Evolutionary conservation across 2,329 filamentous ascomycete genomes (phyloP).

Genomic region (Sporothrix dimorphospora): DNA sequence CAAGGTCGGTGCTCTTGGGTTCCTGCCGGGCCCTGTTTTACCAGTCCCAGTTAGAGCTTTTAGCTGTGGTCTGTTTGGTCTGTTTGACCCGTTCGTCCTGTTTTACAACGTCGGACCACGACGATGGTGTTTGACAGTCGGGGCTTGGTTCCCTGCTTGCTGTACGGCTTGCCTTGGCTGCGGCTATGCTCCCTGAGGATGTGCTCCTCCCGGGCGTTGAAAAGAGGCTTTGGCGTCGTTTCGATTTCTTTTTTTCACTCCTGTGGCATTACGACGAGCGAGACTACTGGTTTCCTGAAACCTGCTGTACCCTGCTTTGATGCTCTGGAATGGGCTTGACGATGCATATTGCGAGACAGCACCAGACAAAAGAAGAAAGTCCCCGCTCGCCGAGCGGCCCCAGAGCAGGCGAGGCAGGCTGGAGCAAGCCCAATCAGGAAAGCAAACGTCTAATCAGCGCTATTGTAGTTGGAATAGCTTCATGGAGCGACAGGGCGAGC

Average conservation of each 20-base stretch:
- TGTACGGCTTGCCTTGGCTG: too few species aligned
- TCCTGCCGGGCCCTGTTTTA: background rate
- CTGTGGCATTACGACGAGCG: slow-evolving; percentile 1
- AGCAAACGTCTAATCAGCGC: background rate
- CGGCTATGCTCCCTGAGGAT: too few species aligned
- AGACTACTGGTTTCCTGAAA: background rate
- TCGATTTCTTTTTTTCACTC: background rate
- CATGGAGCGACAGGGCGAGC: background rate
- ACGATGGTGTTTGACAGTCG: too few species aligned
- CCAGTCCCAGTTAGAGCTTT: background rate
- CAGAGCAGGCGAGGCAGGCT: background rate
- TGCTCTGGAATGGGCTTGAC: background rate
- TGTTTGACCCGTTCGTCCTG: background rate
- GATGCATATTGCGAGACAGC: background rate
- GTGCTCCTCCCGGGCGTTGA: too few species aligned
- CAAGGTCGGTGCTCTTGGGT: background rate
- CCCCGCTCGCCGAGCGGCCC: background rate
- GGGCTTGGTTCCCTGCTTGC: too few species aligned
- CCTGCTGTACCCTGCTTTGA: background rate
- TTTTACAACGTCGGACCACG: background rate
- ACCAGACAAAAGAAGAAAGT: background rate
- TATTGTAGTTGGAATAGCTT: background rate
- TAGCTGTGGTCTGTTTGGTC: background rate
- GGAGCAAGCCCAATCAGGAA: background rate
- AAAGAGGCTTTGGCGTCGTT: background rate